Conservation (phyloP, 768 basidiomycete genomes). For the Boletus barrowsii region DNA sequence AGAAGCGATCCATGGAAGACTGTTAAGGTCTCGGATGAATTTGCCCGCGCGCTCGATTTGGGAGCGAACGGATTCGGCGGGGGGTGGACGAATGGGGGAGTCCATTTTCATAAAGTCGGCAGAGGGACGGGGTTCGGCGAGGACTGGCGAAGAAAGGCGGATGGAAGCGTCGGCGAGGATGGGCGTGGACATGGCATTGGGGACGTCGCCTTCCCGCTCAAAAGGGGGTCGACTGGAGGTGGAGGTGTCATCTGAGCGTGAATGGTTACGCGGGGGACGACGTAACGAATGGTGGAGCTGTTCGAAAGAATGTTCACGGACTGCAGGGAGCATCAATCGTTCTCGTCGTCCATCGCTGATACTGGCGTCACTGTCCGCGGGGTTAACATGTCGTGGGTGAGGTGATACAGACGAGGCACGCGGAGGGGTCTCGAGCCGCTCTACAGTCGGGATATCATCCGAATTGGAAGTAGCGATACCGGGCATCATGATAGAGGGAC, state of each 20-base stretch:
- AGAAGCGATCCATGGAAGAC: constrained; percentile 46
- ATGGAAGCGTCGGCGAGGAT: constrained; percentile 26
- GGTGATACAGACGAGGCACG: constrained; percentile 28
- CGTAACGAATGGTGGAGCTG: constrained; percentile 12
- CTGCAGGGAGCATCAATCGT: constrained; percentile 23
- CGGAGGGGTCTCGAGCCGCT: constrained; percentile 24
- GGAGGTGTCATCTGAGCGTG: constrained; percentile 22
- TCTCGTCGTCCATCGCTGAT: constrained; percentile 23
- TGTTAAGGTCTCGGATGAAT: constrained; percentile 37
- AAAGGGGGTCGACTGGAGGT: constrained; percentile 25
- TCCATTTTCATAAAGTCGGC: constrained; percentile 52
- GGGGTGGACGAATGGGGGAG: constrained; percentile 38
- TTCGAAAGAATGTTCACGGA: constrained; percentile 24
- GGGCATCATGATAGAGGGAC: constrained; percentile 8
- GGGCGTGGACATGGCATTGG: constrained; percentile 30
- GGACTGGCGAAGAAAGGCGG: constrained; percentile 34
- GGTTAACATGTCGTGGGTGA: constrained; percentile 11
- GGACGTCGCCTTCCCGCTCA: constrained; percentile 20
- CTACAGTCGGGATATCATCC: constrained; percentile 30
- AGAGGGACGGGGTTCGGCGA: constrained; percentile 40
- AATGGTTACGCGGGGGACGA: constrained; percentile 12
- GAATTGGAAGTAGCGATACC: constrained; percentile 23
- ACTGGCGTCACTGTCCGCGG: constrained; percentile 20
- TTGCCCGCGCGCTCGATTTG: constrained; percentile 37
- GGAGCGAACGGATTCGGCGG: constrained; percentile 33